These are phyloP conservation scores for Tetrahymena thermophila DNA, from an alignment of 73 alveolate species.

Conservation along the genomic window DNA sequence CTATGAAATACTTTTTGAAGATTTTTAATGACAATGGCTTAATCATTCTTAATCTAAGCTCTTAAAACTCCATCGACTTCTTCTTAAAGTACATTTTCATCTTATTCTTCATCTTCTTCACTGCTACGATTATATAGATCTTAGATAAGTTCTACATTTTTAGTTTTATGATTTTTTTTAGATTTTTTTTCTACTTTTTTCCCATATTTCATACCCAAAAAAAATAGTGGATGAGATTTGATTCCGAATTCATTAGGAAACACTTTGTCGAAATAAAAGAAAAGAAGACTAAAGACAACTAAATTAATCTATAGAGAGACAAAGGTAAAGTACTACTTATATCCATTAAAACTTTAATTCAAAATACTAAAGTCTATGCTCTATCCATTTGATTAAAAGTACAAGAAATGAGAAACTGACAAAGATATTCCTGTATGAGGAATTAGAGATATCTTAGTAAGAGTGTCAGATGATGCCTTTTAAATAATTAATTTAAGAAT, in stretches of 20 bases:
- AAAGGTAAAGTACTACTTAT: conserved; percentile 30
- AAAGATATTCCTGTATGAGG: conserved; percentile 67
- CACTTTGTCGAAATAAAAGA: conserved; percentile 14
- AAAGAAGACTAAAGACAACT: not conserved
- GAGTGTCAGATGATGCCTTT: conserved; percentile 12
- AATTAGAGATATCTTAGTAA: conserved; percentile 51
- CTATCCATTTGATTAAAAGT: conserved; percentile 53
- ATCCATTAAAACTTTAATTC: conserved; percentile 35
- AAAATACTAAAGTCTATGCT: conserved; percentile 43
- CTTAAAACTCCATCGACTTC: conserved; percentile 40
- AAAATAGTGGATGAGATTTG: conserved; percentile 18
- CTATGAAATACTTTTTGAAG: conserved; percentile 66
- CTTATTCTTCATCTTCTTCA: conserved; percentile 15
- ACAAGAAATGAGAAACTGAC: conserved; percentile 50
- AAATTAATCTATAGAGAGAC: conserved; percentile 43
- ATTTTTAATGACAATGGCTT: conserved; percentile 50
- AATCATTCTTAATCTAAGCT: conserved; percentile 53
- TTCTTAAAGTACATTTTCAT: conserved; percentile 14
- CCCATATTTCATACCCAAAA: not conserved
- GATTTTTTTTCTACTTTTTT: not conserved
- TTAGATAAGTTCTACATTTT: not conserved
- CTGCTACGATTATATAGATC: conserved; percentile 40
- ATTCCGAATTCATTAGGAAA: conserved; percentile 42
- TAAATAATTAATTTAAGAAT: not conserved
- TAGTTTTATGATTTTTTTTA: not conserved